Evolutionary conservation across 805 yeast genomes (phyloP).

Genomic region (Sungouiozyma ichnusensis): DNA sequence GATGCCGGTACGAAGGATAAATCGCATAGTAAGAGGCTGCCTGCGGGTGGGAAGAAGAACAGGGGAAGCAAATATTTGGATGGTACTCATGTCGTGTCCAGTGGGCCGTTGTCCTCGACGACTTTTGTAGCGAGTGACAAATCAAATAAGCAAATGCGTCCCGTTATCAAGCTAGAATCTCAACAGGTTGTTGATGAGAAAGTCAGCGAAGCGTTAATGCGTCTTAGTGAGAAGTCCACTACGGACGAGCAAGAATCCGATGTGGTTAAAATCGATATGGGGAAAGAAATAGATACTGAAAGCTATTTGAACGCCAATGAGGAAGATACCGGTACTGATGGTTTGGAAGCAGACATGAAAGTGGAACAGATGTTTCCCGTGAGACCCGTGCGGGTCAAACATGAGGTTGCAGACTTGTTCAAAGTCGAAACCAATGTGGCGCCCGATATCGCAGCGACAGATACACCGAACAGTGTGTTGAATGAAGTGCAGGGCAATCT

Average conservation of each 20-base stretch:
- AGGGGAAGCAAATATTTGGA: slow-evolving; percentile 16
- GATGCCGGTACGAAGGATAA: slow-evolving; percentile 4
- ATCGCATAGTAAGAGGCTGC: slow-evolving; percentile 6
- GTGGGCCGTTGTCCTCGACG: slow-evolving; percentile 69
- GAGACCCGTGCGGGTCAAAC: slow-evolving; percentile 49
- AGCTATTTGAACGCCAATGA: slow-evolving; percentile 17
- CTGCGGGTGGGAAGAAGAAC: slow-evolving; percentile 6
- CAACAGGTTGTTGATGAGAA: slow-evolving; percentile 7
- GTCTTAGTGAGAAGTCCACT: slow-evolving; percentile 21
- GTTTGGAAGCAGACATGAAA: slow-evolving; percentile 20
- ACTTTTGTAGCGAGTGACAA: slow-evolving; percentile 25
- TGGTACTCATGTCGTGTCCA: slow-evolving; percentile 51
- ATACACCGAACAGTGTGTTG: not conserved
- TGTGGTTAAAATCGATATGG: slow-evolving; percentile 49
- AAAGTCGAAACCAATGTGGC: slow-evolving; percentile 26
- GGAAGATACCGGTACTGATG: slow-evolving; percentile 15
- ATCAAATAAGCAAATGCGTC: slow-evolving; percentile 17
- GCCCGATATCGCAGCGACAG: not conserved
- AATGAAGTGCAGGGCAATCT: too few species aligned
- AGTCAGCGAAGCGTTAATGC: slow-evolving; percentile 31
- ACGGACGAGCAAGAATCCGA: slow-evolving; percentile 8
- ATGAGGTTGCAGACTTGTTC: slow-evolving; percentile 30
- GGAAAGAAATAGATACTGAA: slow-evolving; percentile 43
- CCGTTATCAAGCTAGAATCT: slow-evolving; percentile 11
- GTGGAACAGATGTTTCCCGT: slow-evolving; percentile 48